Evolutionary conservation across 164 flowering plant genomes (phyloP).

Genomic region (Stephania japonica): DNA sequence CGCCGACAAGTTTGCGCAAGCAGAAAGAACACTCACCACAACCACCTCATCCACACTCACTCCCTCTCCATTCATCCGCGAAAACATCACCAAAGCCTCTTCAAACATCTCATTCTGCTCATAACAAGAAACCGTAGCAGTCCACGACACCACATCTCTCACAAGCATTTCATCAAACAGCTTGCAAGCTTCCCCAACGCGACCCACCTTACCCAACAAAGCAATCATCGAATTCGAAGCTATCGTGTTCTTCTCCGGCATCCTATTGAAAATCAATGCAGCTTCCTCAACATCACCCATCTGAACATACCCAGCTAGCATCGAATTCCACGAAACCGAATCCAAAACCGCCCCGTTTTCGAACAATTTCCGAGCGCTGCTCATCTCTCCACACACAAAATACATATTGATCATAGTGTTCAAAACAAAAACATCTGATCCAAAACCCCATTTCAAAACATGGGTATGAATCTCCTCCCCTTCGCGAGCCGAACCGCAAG

Average conservation of each 20-base stretch:
- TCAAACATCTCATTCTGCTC: conserved; percentile 34
- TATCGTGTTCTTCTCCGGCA: conserved; percentile 30
- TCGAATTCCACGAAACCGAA: conserved; percentile 39
- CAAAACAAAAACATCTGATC: conserved; percentile 29
- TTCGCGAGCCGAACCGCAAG: conserved; percentile 21
- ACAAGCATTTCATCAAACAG: conserved; percentile 25
- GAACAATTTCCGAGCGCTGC: conserved; percentile 29
- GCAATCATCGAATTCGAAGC: conserved; percentile 42
- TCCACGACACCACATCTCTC: conserved; percentile 41
- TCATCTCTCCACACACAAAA: conserved; percentile 27
- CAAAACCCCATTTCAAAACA: conserved; percentile 36
- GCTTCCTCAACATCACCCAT: conserved; percentile 31
- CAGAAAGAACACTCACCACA: conserved; percentile 32
- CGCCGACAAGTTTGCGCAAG: conserved; percentile 25
- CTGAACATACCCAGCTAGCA: conserved; percentile 35
- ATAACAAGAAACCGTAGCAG: conserved; percentile 36
- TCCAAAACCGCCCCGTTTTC: conserved; percentile 29
- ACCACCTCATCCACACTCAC: conserved; percentile 32
- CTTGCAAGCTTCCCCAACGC: conserved; percentile 22
- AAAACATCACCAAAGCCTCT: conserved; percentile 29
- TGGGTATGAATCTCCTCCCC: conserved; percentile 36
- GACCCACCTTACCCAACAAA: conserved; percentile 31
- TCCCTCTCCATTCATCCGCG: conserved; percentile 24
- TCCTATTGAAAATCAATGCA: conserved; percentile 15
- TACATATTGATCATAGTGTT: conserved; percentile 39